Percentiles rank a stretch among this genome's conserved stretches.
phyloP scores from a whole-genome alignment of 2,329 filamentous ascomycete genomes.

The Rutstroemia sp. region DNA sequence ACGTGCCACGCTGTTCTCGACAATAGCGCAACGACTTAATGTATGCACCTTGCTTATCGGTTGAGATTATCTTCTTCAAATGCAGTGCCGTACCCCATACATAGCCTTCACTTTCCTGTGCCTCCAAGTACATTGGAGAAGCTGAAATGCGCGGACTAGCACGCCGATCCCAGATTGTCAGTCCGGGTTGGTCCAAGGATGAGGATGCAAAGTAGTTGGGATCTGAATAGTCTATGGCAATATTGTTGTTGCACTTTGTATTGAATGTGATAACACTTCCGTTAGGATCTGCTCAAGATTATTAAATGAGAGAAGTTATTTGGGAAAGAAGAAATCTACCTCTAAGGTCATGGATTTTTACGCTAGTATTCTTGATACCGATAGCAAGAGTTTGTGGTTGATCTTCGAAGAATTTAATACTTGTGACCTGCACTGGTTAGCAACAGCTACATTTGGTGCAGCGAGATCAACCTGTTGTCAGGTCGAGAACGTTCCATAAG shows the following conservation, averaged over 20 bases:
- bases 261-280: slow-evolving; percentile 50
- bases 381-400: slow-evolving; percentile 69
- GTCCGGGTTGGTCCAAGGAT: slow-evolving; percentile 63
- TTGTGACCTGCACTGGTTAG: slow-evolving; percentile 64
- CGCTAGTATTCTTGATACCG: slow-evolving; percentile 66
- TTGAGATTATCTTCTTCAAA: slow-evolving; percentile 49
- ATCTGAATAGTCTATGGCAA: slow-evolving; percentile 73
- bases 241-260: slow-evolving; percentile 61
- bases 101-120: slow-evolving; percentile 52
- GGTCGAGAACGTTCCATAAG: no score
- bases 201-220: slow-evolving; percentile 81
- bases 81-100: slow-evolving; percentile 56
- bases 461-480: neutral
- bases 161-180: slow-evolving; percentile 74
- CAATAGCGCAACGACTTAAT: slow-evolving; percentile 58
- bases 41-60: slow-evolving; percentile 43
- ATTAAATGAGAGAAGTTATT: neutral
- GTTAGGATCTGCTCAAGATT: slow-evolving; percentile 36
- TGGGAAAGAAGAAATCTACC: slow-evolving; percentile 40
- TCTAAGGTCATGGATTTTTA: slow-evolving; percentile 72
- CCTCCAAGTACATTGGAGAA: slow-evolving; percentile 47
- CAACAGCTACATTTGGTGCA: neutral
- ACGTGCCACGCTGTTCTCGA: slow-evolving; percentile 51
- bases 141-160: slow-evolving; percentile 45
- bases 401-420: slow-evolving; percentile 73